Evolutionary conservation across 2,329 filamentous ascomycete genomes (phyloP), one percentile per base, ranked within the genome.

Genomic region (Diaporthe sp.): DNA sequence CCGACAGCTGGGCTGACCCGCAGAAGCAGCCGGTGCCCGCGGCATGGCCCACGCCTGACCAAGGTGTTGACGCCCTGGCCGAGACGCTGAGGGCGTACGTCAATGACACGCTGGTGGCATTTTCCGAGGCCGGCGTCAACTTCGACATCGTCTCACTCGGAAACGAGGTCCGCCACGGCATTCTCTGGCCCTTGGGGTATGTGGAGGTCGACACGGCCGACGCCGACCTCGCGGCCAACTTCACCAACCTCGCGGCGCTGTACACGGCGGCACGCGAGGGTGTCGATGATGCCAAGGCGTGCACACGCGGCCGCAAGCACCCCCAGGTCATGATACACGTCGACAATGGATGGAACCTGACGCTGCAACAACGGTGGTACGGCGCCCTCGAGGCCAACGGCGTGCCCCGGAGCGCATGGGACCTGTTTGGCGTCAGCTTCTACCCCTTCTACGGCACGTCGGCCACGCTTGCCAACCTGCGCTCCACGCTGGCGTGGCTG

Each of bases 261-360:
- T 65, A 65, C 61, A 50, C 39, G 27, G 39, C 61, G 25, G 61
- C 61, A 9, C 61, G 61, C 2, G 22, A 47, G 30, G 61, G 61
- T 12, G 61, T 35, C 10, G 42, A 65, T 19, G 61, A 65, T 17
- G 27, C 30, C 42, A 27, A 0, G 12, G 30, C 39, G 2, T 17
- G 15, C 27, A 17, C 27, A 15, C 59, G 19, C 59, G n/a, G 42
- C 42, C 56, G 37, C 56, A 39, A 32, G 15, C 30, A n/a, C 13
- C 91, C 92, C 1, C 89, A 92, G 80, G 93, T 94, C 81, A 91
- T 94, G 90, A 89, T 94, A 50, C 93, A 94, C 79, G 86, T 94
- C 6, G 92, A 94, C 81, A 92, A 94, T 79, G 93, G 93, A 22
- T 95, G 92, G 91, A 88, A 92, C 76, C 93, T 89, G 90, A 85